Evolutionary conservation across 257 asterid species (phyloP).

Genomic region (Mentha longifolia): DNA sequence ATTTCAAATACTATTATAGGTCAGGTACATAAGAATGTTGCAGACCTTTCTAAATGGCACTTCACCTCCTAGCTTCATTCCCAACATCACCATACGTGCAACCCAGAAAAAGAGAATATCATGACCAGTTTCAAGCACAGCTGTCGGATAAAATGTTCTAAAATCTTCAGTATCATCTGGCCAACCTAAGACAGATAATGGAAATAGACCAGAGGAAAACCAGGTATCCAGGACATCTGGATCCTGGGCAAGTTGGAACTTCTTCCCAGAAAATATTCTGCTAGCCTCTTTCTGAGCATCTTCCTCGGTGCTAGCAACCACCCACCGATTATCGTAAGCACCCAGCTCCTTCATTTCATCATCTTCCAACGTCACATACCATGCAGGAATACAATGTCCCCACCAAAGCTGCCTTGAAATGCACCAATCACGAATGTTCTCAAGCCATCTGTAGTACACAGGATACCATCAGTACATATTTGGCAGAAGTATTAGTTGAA

Average conservation of each 20-base stretch:
- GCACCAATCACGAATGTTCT: slow-evolving; percentile 97
- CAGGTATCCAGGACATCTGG: slow-evolving; percentile 97
- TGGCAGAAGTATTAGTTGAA: slow-evolving; percentile 4
- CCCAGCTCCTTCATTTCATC: slow-evolving; percentile 79
- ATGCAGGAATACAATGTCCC: slow-evolving; percentile 97
- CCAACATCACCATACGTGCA: slow-evolving; percentile 99
- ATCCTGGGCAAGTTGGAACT: slow-evolving; percentile 73
- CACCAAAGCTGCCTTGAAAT: slow-evolving; percentile 99
- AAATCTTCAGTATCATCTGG: slow-evolving; percentile 88
- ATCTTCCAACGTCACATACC: slow-evolving; percentile 76
- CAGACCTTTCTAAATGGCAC: slow-evolving; percentile 88
- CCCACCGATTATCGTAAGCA: slow-evolving; percentile 70
- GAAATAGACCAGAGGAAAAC: slow-evolving; percentile 97
- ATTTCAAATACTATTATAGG: background rate
- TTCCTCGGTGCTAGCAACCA: slow-evolving; percentile 77
- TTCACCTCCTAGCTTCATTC: slow-evolving; percentile 93
- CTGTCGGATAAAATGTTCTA: slow-evolving; percentile 78
- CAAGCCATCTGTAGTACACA: slow-evolving; percentile 84
- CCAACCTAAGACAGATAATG: slow-evolving; percentile 91
- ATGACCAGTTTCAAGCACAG: slow-evolving; percentile 95
- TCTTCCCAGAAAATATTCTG: slow-evolving; percentile 59
- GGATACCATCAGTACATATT: slow-evolving; percentile 17
- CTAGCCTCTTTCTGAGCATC: slow-evolving; percentile 72
- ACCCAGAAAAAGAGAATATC: slow-evolving; percentile 97
- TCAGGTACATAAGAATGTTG: background rate